phyloP scores from a whole-genome alignment of 306 rosid species.

The Vigna mungo region DNA sequence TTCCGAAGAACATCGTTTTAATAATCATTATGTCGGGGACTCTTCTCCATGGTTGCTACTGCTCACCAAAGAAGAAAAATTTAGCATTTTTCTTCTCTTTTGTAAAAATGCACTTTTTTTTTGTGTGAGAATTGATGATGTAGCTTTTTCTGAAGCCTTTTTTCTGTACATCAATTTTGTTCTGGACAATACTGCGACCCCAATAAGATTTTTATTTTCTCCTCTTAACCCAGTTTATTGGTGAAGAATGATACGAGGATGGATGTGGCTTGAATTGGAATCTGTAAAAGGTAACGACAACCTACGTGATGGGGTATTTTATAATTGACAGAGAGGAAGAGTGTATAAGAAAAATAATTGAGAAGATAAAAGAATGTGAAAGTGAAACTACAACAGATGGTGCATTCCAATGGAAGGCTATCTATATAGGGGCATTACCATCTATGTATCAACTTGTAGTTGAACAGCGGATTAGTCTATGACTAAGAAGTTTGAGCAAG shows the following conservation, averaged over 20 bases:
- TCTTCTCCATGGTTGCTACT: conserved; percentile 36
- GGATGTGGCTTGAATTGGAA: conserved; percentile 17
- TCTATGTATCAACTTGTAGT: conserved; percentile 21
- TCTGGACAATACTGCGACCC: conserved; percentile 5
- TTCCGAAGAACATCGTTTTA: conserved; percentile 43
- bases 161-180: conserved; percentile 30
- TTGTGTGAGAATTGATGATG: not conserved
- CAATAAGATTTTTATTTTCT: not conserved
- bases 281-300: conserved; percentile 19
- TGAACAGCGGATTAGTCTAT: conserved; percentile 30
- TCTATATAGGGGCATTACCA: conserved; percentile 36
- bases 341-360: conserved; percentile 20
- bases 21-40: conserved; percentile 54
- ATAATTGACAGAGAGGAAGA: conserved; percentile 16
- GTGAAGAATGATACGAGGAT: not conserved
- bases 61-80: conserved; percentile 35
- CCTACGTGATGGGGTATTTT: not conserved
- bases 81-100: not conserved
- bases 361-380: not conserved
- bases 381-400: not conserved
- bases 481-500: conserved; percentile 37
- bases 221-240: not conserved
- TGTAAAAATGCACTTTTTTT: no score
- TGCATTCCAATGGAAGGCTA: conserved; percentile 31
- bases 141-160: not conserved